Evolutionary conservation across 2,329 filamentous ascomycete genomes (phyloP).

Genomic region (Verticillium longisporum): DNA sequence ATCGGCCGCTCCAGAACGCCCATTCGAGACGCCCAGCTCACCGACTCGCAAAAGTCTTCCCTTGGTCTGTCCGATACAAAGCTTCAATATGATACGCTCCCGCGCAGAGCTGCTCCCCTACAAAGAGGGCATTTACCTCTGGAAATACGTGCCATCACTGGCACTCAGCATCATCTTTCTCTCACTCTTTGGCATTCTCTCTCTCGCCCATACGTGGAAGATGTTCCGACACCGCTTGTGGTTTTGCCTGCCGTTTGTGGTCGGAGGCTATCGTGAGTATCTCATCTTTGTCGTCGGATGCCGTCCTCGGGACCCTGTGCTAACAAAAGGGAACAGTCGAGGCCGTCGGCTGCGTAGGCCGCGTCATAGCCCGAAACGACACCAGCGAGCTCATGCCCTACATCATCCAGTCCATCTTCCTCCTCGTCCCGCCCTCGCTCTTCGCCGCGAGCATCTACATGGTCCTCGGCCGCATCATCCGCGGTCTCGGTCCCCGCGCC

Average conservation of each 20-base stretch:
- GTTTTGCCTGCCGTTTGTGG: slow-evolving; percentile 8
- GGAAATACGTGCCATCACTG: slow-evolving; percentile 31
- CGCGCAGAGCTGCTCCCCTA: neutral
- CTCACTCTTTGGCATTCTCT: slow-evolving; percentile 31
- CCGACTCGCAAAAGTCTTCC: no score
- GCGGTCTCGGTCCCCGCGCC: slow-evolving; percentile 18
- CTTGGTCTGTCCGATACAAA: no score
- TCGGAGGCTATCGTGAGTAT: slow-evolving; percentile 7
- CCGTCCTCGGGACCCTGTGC: no score
- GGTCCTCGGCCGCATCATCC: slow-evolving; percentile 18
- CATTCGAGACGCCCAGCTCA: no score
- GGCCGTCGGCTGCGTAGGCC: neutral
- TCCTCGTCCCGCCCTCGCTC: slow-evolving; percentile 13
- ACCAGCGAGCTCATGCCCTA: neutral
- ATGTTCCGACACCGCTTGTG: slow-evolving; percentile 20
- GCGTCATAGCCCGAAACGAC: no score
- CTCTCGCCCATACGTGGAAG: slow-evolving; percentile 28
- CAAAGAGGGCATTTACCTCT: slow-evolving; percentile 19
- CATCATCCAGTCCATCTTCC: neutral
- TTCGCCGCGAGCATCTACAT: slow-evolving; percentile 13
- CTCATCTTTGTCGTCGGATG: slow-evolving; percentile 23
- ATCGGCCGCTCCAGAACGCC: no score
- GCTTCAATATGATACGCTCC: neutral
- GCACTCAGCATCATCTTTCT: slow-evolving; percentile 35
- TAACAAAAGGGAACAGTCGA: neutral